Evolutionary conservation across 2,329 filamentous ascomycete species (phyloP).

Genomic region (Epichloe sibirici): DNA sequence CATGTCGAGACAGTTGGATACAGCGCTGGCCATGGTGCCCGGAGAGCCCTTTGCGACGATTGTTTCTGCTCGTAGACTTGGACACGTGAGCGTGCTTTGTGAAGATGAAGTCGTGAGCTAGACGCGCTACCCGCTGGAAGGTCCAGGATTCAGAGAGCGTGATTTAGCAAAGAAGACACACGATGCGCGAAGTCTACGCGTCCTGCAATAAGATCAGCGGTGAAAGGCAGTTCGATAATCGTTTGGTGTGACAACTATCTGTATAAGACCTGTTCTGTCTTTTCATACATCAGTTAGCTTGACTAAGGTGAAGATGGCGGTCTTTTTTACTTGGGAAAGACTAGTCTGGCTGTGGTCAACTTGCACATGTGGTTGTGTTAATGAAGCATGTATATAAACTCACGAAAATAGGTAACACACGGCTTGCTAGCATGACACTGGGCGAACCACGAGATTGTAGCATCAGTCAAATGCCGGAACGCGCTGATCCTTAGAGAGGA

Average conservation of each 20-base stretch:
- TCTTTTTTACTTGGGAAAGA: background rate
- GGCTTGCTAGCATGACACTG: background rate
- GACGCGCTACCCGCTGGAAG: background rate
- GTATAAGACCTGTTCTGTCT: too few relatives aligned
- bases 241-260: too few relatives aligned
- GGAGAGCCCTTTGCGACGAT: background rate
- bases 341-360: background rate
- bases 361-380: background rate
- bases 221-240: too few relatives aligned
- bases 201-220: background rate
- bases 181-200: background rate
- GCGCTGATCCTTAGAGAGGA: too few relatives aligned
- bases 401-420: background rate
- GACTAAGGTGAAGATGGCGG: too few relatives aligned
- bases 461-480: background rate
- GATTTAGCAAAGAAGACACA: background rate
- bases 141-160: too few relatives aligned
- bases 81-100: background rate
- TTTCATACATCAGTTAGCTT: too few relatives aligned
- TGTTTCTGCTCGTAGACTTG: too few relatives aligned
- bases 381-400: background rate
- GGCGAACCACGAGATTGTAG: background rate
- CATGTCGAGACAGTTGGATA: conserved; percentile 7
- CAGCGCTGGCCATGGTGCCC: conserved; percentile 6
- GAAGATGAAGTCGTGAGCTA: background rate